Base-by-base conservation (phyloP, 331 rosid genomes). In the Quercus tomentella region DNA sequence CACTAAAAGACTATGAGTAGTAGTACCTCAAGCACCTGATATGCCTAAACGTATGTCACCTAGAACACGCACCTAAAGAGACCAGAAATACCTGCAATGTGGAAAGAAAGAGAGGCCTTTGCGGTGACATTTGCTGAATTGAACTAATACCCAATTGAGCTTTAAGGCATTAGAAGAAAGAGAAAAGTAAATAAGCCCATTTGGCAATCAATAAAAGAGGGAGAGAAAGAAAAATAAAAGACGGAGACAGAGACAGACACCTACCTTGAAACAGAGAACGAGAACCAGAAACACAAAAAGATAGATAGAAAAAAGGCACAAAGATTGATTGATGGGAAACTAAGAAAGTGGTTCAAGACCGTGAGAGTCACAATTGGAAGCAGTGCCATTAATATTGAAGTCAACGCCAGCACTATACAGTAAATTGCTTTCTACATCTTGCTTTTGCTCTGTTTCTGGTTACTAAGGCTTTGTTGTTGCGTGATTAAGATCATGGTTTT, bases 381-480 rank as follows among this genome's bases (percentile, higher is more conserved):
- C 87, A 82, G 76, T 79, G 82, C 74, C 74, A 75, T 41, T 41
- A 41, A 41, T 33, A 22, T 8, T 16, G 49, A 49, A 76, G 94
- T 90, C 94, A 90, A 88, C 92, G 81, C 77, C 63, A 21, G 51
- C 72, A 85, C 89, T 89, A 85, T 87, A 78, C 90, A 85, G 84
- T 83, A 70, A 88, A 80, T 79, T 83, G 78, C 65, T 41, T 41
- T 41, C 49, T 9, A 9, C 49, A 41, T 8, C 49, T 80, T 56
- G 71, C 35, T 25, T 51, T 68, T 61, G 17, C 26, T 65, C 73
- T 76, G 67, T 35, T 49, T 69, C 60, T 35, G 31, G 51, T 51
- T 70, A 69, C 23, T 78, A 65, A 28, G 25, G 76, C 76, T 71
- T 51, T 60, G 77, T 49, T 51, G 14, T 76, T 49, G 16, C 55